Percentiles rank a stretch among this genome's conserved stretches.
These are phyloP conservation scores for Chalaropsis thielavioides DNA, from an alignment of 2,329 filamentous ascomycete genomes.

Conservation along the genomic window DNA sequence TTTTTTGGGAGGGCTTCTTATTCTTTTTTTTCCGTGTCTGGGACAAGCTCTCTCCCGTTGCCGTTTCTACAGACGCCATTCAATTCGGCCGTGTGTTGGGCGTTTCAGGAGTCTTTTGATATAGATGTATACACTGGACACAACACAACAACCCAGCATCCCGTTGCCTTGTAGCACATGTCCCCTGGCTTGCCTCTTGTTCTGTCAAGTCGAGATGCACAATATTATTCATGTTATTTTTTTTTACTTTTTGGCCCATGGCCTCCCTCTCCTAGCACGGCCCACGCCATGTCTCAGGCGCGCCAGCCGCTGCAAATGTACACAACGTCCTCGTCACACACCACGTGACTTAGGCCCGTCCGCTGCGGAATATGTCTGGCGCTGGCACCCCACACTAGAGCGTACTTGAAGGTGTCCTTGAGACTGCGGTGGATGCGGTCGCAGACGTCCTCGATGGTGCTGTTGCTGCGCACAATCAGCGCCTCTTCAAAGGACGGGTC, in stretches of 20 bases:
- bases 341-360: slow-evolving; percentile 70
- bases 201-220: background rate
- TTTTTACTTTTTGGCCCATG: slow-evolving; percentile 6
- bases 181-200: slow-evolving; percentile 3
- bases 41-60: no score
- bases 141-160: no score
- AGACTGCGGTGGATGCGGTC: slow-evolving; percentile 85
- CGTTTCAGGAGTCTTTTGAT: slow-evolving; percentile 7
- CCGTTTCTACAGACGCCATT: background rate
- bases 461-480: slow-evolving; percentile 76
- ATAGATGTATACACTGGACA: background rate
- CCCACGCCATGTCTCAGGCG: slow-evolving; percentile 36
- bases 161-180: background rate
- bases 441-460: slow-evolving; percentile 91
- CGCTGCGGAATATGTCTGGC: slow-evolving; percentile 88
- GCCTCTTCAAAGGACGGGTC: slow-evolving; percentile 86
- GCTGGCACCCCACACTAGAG: slow-evolving; percentile 92
- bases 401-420: slow-evolving; percentile 99
- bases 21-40: no score
- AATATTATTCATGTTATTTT: slow-evolving; percentile 10
- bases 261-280: no score
- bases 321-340: slow-evolving; percentile 55
- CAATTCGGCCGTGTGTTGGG: slow-evolving; percentile 1
- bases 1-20: no score
- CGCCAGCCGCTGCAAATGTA: slow-evolving; percentile 52